Conservation (phyloP, 305 asterid genomes). For the Ajuga reptans region DNA sequence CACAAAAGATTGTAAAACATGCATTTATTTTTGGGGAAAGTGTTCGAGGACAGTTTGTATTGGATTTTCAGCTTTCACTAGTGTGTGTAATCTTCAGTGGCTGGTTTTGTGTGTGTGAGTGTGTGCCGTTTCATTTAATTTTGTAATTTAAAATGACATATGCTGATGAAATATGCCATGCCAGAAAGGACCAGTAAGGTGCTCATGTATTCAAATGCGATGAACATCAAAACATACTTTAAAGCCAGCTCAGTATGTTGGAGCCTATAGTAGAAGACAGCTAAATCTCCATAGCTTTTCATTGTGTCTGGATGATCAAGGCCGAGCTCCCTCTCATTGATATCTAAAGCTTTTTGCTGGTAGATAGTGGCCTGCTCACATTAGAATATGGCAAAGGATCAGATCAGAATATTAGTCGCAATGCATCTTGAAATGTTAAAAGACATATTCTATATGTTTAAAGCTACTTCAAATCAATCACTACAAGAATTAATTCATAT, state of each 20-base stretch:
- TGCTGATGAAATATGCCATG: neutral
- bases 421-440: neutral
- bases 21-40: neutral
- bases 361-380: slow-evolving; percentile 69
- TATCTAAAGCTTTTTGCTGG: slow-evolving; percentile 86
- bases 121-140: too few relatives aligned
- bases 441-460: neutral
- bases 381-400: slow-evolving; percentile 14
- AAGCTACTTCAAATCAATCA: neutral
- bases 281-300: slow-evolving; percentile 92
- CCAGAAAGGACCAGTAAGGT: neutral
- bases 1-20: neutral
- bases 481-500: too few relatives aligned
- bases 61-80: slow-evolving; percentile 5
- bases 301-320: slow-evolving; percentile 91
- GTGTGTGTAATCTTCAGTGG: neutral
- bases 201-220: neutral
- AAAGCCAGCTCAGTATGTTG: slow-evolving; percentile 86
- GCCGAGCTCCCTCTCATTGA: slow-evolving; percentile 88
- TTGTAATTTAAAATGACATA: neutral
- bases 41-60: neutral
- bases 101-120: neutral
- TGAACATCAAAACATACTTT: slow-evolving; percentile 42
- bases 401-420: slow-evolving; percentile 17
- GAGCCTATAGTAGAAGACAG: slow-evolving; percentile 85